phyloP scores from a whole-genome alignment of 164 flowering plant genomes.

The Dillenia turbinata region DNA sequence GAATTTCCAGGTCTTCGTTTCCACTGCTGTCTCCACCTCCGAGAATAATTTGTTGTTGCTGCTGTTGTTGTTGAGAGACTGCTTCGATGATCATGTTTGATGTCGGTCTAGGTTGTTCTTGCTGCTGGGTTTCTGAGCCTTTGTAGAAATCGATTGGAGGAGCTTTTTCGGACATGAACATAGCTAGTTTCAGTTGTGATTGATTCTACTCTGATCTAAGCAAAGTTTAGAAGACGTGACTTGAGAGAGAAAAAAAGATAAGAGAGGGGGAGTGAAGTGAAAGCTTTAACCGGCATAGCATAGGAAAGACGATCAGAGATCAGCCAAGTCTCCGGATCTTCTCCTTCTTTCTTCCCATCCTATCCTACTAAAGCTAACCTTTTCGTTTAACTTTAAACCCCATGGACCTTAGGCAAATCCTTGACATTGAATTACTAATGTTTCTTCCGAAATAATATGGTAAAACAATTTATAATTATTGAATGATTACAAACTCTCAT shows the following conservation, averaged over 20 bases:
- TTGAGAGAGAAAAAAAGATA: not conserved
- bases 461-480: too few species aligned
- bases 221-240: not conserved
- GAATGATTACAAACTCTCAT: too few species aligned
- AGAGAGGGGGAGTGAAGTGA: not conserved
- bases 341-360: not conserved
- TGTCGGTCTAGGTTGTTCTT: not conserved
- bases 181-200: constrained; percentile 7
- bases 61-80: constrained; percentile 27
- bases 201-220: not conserved
- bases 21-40: constrained; percentile 39
- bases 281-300: not conserved
- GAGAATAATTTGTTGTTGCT: constrained; percentile 40
- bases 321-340: not conserved
- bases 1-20: constrained; percentile 60
- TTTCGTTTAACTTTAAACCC: too few species aligned
- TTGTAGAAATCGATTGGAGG: constrained; percentile 59
- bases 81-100: constrained; percentile 69
- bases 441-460: too few species aligned
- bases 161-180: constrained; percentile 62
- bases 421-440: too few species aligned
- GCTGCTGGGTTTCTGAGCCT: constrained; percentile 27
- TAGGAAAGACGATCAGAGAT: not conserved
- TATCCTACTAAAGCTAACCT: too few species aligned
- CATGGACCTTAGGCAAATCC: too few species aligned